Base-by-base conservation (phyloP, 345 rosid genomes). In the Hibiscus mutabilis region DNA sequence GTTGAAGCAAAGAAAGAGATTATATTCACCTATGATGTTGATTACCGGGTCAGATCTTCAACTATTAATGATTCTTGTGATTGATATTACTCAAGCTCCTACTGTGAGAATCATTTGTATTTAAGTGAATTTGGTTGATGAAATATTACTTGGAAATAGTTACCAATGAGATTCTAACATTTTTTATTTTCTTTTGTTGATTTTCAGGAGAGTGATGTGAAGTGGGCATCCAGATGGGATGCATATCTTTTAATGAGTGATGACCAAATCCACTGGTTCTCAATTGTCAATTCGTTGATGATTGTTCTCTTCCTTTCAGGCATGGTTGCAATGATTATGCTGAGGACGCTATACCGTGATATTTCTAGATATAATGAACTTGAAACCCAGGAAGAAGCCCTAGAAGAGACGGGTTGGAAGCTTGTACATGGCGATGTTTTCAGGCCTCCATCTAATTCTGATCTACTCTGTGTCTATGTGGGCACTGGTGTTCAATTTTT, bases 171-270 rank as follows among this genome's bases (percentile, higher is more conserved):
- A 6, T 15, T 49, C 16, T 49, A 1, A 49, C 60, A 69, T 69
- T 62, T 82, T 42, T 57, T 35, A 35, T 37, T 37, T 37, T 37
- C 18, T 47, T 73, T 11, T 63, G 61, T 37, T 64, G 13, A 11
- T 62, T 16, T 66, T 74, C 44, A 89, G 91, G 91, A 89, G 72
- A 86, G 90, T 67, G 85, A 87, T 73, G 95, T 87, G 76, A 89
- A 87, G 82, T 86, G 95, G 90, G 95, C 91, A 24, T 89, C 91
- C 60, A 86, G 95, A 77, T 89, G 95, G 95, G 95, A 89, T 82
- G 88, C 95, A 53, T 89, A 87, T 74, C 95, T 89, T 66, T 79
- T 87, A 37, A 89, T 87, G 90, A 87, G 85, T 14, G 90, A 89
- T 58, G 86, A 87, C 71, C 91, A 89, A 78, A 89, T 87, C 35